These are phyloP conservation scores for Xylaria palmicola DNA, from an alignment of 495 filamentous ascomycete genomes.

Conservation along the genomic window DNA sequence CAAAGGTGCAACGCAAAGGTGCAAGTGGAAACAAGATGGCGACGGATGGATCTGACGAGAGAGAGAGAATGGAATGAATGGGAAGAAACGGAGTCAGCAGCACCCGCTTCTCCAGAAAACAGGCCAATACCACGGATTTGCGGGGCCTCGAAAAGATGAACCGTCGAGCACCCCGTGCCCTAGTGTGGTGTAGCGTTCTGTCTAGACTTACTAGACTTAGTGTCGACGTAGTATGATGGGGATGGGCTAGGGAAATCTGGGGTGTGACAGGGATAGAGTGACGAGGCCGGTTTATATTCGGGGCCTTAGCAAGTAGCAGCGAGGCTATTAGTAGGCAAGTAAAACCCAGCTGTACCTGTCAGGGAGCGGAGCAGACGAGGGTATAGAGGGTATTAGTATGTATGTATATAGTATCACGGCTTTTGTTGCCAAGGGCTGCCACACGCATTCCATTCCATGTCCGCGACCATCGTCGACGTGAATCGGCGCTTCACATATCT, in stretches of 20 bases:
- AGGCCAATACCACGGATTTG: constrained; percentile 5
- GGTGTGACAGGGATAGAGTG: neutral
- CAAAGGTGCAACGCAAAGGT: neutral
- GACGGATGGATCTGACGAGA: neutral
- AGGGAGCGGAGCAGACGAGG: constrained; percentile 5
- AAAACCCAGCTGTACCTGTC: no score
- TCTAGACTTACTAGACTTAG: neutral
- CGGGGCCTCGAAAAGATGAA: constrained; percentile 4
- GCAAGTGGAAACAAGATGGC: neutral
- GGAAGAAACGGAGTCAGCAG: constrained; percentile 20
- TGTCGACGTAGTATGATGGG: neutral
- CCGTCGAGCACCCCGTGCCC: neutral
- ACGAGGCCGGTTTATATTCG: neutral
- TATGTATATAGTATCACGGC: neutral
- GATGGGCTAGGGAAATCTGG: constrained; percentile 9
- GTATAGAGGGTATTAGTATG: neutral
- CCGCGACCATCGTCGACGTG: constrained; percentile 1
- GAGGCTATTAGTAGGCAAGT: neutral
- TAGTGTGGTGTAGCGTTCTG: neutral
- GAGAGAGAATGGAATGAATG: constrained; percentile 15
- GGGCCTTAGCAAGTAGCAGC: neutral
- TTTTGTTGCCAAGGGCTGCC: constrained; percentile 11
- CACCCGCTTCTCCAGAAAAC: constrained; percentile 14
- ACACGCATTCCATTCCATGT: constrained; percentile 17
- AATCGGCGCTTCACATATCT: neutral